Evolutionary conservation across 2,329 filamentous ascomycete species (phyloP), one percentile per base, ranked within the genome.

Genomic region (Diaporthe ilicicola): DNA sequence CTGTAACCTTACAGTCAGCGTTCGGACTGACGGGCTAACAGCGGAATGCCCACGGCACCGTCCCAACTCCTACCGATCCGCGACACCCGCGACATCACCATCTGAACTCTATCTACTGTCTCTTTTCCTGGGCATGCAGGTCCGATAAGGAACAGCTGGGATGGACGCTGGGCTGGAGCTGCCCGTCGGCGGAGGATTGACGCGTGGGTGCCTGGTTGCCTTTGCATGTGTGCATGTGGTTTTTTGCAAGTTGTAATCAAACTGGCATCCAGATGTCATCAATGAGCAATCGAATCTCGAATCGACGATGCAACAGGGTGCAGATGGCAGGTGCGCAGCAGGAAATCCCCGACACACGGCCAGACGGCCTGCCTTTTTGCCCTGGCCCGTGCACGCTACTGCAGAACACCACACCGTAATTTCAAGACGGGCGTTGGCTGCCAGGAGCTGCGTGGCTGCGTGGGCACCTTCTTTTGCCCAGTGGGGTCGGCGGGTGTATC

Each of bases 341-440:
- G 56, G 59, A 19, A 48, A 48, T 62, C 42, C 59, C 42, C 59
- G 59, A 62, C 59, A 48, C n/a, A 27, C 29, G 12, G 32, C 9
- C 4, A 34, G 32, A n/a, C n/a, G n/a, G n/a, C n/a, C n/a, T n/a
- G n/a, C n/a, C n/a, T 34, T 34, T 29, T 50, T 27, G 50, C 19
- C 59, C 59, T 64, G 44, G 59, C n/a, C 59, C 29, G 59, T 64
- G 59, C 59, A 64, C 59, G 59, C 59, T 64, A 64, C 59, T 64
- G 59, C 59, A 64, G n/a, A 64, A 64, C 59, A 64, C 59, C 59
- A 64, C 59, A 64, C 59, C 59, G 59, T 64, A 64, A 50, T 64
- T 64, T 64, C 44, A 44, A 24, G 37, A 44, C 24, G 55, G 55
- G 54, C 13, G 37, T 39, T 44, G 55, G 37, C 10, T 24, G 8